Conservation (phyloP, 257 asterid genomes). For the Marsdenia floribunda region DNA sequence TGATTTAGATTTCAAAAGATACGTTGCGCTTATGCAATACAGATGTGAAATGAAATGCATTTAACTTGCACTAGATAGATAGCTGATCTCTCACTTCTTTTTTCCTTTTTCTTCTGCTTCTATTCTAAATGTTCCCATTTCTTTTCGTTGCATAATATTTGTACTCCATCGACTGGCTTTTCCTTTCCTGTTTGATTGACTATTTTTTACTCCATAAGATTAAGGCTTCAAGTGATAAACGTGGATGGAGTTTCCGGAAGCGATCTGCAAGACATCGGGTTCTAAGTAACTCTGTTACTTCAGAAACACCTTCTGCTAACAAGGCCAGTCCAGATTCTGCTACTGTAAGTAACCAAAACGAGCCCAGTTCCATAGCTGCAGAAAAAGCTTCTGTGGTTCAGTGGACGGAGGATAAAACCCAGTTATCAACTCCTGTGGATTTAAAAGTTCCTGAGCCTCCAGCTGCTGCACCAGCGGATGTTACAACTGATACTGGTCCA, state of each 20-base stretch:
- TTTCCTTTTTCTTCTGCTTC: not conserved
- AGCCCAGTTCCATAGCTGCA: constrained; percentile 35
- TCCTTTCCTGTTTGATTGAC: not conserved
- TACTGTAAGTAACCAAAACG: constrained; percentile 37
- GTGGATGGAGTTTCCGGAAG: constrained; percentile 92
- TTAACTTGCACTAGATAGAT: not conserved
- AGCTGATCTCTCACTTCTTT: not conserved
- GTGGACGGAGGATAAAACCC: constrained; percentile 46
- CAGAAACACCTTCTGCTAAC: constrained; percentile 57
- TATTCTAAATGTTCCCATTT: not conserved
- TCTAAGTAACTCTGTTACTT: constrained; percentile 54
- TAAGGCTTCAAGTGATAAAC: constrained; percentile 68
- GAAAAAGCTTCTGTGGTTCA: constrained; percentile 41
- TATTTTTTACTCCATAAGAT: constrained; percentile 36
- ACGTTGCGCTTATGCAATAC: not conserved
- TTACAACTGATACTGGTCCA: constrained; percentile 23
- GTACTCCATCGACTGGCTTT: not conserved
- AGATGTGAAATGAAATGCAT: not conserved
- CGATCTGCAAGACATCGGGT: constrained; percentile 75
- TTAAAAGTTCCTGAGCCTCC: constrained; percentile 30
- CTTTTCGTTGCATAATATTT: not conserved
- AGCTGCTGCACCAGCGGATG: constrained; percentile 26
- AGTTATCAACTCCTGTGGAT: constrained; percentile 30
- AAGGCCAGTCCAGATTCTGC: constrained; percentile 51
- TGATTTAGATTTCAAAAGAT: not conserved